phyloP scores from a whole-genome alignment of 1,284 basidiomycete species.

The Malassezia nana region DNA sequence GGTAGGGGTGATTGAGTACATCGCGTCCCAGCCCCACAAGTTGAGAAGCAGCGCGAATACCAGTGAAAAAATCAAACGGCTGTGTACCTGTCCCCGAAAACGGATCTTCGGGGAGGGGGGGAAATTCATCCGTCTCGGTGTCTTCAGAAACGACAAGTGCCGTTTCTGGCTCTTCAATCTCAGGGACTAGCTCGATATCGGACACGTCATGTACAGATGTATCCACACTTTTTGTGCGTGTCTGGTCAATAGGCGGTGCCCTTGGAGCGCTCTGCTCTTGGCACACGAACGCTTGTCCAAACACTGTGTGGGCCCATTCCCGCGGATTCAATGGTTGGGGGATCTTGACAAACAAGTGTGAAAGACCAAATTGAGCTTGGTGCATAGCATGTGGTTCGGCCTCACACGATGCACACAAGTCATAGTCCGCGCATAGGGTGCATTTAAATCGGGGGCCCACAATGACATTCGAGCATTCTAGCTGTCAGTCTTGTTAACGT shows the following conservation, averaged over 20 bases:
- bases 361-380: not conserved
- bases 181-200: not conserved
- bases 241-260: too few species aligned
- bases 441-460: conserved; percentile 25
- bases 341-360: conserved; percentile 26
- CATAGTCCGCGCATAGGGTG: conserved; percentile 19
- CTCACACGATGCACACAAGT: conserved; percentile 23
- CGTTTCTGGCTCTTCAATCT: not conserved
- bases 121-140: not conserved
- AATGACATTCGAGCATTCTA: conserved; percentile 15
- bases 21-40: not conserved
- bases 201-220: too few species aligned
- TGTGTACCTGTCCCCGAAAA: not conserved
- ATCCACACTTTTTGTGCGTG: too few species aligned
- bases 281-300: not conserved
- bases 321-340: conserved; percentile 2
- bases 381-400: conserved; percentile 16
- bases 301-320: not conserved
- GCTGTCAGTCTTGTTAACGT: not conserved
- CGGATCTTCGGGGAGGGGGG: not conserved
- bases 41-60: not conserved
- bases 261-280: not conserved
- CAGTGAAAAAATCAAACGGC: not conserved
- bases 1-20: conserved; percentile 1
- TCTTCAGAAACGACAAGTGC: not conserved